Conservation (phyloP, 2,329 filamentous ascomycete genomes). For the Celoporthe dispersa region DNA sequence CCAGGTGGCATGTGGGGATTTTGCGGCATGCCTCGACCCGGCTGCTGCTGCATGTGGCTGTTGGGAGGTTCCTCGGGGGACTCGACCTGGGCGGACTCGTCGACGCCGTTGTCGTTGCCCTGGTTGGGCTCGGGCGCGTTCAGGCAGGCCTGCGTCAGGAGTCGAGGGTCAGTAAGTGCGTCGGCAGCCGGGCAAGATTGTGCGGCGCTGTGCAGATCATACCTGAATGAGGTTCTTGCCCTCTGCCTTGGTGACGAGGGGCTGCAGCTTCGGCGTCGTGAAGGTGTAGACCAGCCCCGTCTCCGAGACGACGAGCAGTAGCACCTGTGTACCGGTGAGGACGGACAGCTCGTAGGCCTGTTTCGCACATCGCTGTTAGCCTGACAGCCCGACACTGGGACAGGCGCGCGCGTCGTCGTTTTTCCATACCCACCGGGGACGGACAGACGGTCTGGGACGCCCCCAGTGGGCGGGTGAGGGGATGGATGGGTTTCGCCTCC, state of each 20-base stretch:
- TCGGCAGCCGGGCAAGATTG: slow-evolving; percentile 7
- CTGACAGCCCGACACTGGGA: neutral
- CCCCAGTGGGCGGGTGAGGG: neutral
- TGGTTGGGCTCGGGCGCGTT: slow-evolving; percentile 91
- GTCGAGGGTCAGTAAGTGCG: slow-evolving; percentile 39
- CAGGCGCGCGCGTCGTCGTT: neutral
- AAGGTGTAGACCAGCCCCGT: slow-evolving; percentile 98
- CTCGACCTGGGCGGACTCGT: slow-evolving; percentile 77
- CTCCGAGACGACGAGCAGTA: slow-evolving; percentile 95
- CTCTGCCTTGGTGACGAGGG: slow-evolving; percentile 96
- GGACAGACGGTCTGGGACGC: neutral
- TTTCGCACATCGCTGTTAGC: slow-evolving; percentile 29
- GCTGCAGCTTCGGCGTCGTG: slow-evolving; percentile 97
- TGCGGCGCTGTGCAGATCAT: slow-evolving; percentile 41
- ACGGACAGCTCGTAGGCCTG: slow-evolving; percentile 95
- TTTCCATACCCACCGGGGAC: neutral
- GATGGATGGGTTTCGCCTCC: neutral
- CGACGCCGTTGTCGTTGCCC: slow-evolving; percentile 80
- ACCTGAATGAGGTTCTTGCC: slow-evolving; percentile 99
- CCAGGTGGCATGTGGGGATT: slow-evolving; percentile 65
- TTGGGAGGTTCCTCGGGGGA: slow-evolving; percentile 88
- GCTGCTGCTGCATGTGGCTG: slow-evolving; percentile 73
- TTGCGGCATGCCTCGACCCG: slow-evolving; percentile 66
- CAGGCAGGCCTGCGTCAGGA: slow-evolving; percentile 74
- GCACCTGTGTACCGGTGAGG: slow-evolving; percentile 94